Conservation (phyloP, 208 protist genomes). For the Tritrichomonas musculus region DNA sequence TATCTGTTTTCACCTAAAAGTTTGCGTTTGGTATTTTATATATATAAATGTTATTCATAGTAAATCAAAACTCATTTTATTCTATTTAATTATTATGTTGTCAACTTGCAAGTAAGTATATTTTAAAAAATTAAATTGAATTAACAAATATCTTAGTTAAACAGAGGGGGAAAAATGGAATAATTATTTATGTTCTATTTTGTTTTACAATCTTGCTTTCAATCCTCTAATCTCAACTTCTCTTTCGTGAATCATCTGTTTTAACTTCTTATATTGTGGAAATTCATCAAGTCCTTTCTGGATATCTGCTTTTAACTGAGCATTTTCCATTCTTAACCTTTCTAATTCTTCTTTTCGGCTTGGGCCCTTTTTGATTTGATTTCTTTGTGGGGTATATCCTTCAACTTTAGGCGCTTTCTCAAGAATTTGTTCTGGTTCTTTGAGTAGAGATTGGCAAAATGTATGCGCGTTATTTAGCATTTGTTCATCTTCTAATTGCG, state of each 20-base stretch:
- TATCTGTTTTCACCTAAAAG: too few relatives aligned
- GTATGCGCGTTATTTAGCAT: background rate
- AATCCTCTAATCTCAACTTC: conserved; percentile 17
- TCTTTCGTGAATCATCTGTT: background rate
- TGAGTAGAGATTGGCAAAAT: background rate
- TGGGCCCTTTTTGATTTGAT: too few relatives aligned
- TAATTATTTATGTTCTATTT: too few relatives aligned
- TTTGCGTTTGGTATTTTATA: too few relatives aligned
- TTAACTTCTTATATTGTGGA: conserved; percentile 10
- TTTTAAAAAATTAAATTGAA: too few relatives aligned
- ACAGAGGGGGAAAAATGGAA: background rate
- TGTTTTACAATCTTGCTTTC: conserved; percentile 31
- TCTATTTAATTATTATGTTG: too few relatives aligned
- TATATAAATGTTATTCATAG: too few relatives aligned
- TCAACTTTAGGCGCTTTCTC: background rate
- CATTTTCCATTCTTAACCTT: background rate
- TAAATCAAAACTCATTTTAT: too few relatives aligned
- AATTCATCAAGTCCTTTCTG: background rate
- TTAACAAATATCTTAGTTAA: too few relatives aligned
- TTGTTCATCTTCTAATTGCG: background rate
- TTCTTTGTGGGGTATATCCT: too few relatives aligned
- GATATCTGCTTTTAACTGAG: background rate
- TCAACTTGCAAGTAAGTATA: too few relatives aligned
- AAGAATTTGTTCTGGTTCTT: background rate
- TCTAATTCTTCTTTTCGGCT: background rate